phyloP scores from a whole-genome alignment of 305 asterid genomes.

The Striga hermonthica region DNA sequence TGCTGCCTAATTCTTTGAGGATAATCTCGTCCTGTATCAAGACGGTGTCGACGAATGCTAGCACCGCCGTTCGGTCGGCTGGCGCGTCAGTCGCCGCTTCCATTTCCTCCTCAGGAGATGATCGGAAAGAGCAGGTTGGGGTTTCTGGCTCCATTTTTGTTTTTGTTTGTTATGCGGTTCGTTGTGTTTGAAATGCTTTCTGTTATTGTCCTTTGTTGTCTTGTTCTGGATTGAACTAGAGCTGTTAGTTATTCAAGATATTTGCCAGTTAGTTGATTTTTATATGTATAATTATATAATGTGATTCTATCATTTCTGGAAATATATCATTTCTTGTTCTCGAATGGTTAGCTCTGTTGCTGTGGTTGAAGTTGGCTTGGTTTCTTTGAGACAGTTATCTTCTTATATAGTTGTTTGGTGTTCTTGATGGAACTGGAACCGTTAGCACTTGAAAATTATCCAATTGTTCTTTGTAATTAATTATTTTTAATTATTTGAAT shows the following conservation, averaged over 20 bases:
- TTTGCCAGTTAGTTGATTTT: not conserved
- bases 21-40: slow-evolving; percentile 91
- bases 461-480: not conserved
- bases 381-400: slow-evolving; percentile 20
- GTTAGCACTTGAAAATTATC: not conserved
- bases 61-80: slow-evolving; percentile 73
- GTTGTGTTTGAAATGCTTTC: slow-evolving; percentile 1
- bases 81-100: slow-evolving; percentile 89
- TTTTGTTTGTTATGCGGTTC: not conserved
- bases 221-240: slow-evolving; percentile 30
- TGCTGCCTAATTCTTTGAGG: slow-evolving; percentile 82
- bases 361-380: not conserved
- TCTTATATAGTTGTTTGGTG: slow-evolving; percentile 5
- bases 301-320: not conserved
- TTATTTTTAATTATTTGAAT: not conserved
- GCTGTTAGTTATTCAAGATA: not conserved
- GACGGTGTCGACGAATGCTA: slow-evolving; percentile 95
- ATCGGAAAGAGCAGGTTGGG: slow-evolving; percentile 82
- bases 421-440: slow-evolving; percentile 12
- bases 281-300: slow-evolving; percentile 10
- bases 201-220: slow-evolving; percentile 10
- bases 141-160: slow-evolving; percentile 13
- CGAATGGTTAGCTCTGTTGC: slow-evolving; percentile 10
- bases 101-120: slow-evolving; percentile 65
- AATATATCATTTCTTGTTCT: slow-evolving; percentile 20